These are phyloP conservation scores for Backusella circina DNA, from an alignment of 192 early-diverging fungal species.

Conservation along the genomic window DNA sequence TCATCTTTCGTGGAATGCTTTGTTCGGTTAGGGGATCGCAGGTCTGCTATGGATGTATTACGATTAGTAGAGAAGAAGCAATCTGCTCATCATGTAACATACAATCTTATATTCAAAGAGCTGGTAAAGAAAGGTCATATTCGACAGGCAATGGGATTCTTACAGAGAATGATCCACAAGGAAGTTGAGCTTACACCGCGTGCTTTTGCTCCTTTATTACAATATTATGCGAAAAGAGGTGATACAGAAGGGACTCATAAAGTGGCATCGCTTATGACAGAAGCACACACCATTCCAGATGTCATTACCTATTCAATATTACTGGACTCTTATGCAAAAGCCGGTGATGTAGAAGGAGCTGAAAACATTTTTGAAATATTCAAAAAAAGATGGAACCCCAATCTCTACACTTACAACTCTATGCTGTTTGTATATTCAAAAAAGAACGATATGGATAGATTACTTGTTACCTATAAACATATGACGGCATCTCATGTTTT, in stretches of 20 bases:
- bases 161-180: constrained; percentile 30
- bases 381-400: constrained; percentile 54
- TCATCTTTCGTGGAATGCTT: constrained; percentile 27
- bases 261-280: constrained; percentile 10
- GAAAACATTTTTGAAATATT: constrained; percentile 78
- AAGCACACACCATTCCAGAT: not conserved
- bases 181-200: constrained; percentile 27
- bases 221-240: constrained; percentile 39
- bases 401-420: constrained; percentile 77
- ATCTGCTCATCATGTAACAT: constrained; percentile 18
- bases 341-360: constrained; percentile 65
- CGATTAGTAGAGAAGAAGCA: not conserved
- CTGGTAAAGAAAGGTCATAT: constrained; percentile 32
- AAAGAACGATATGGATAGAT: constrained; percentile 38
- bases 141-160: constrained; percentile 36
- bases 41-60: constrained; percentile 19
- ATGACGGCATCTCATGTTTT: constrained; percentile 39
- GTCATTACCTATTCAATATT: constrained; percentile 62
- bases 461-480: constrained; percentile 39
- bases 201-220: constrained; percentile 43
- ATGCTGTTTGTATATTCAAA: constrained; percentile 74
- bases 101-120: constrained; percentile 40
- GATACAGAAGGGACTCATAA: constrained; percentile 30
- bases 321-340: constrained; percentile 71
- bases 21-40: constrained; percentile 7